phyloP scores from a whole-genome alignment of 495 filamentous ascomycete species.

The Neurospora sublineolata region DNA sequence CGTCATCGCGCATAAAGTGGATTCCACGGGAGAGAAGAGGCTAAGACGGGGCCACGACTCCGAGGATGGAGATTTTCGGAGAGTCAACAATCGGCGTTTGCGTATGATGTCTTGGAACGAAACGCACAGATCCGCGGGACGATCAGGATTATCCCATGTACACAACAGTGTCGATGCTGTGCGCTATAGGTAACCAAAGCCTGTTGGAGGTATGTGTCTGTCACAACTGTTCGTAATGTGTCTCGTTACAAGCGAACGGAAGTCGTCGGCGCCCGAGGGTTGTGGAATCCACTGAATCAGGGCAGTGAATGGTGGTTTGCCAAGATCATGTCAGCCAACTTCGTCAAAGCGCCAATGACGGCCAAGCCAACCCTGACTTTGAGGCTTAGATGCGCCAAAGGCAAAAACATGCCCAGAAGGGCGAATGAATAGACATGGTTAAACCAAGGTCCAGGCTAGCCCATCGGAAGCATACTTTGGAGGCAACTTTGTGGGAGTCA shows the following conservation, averaged over 20 bases:
- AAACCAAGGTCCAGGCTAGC: neutral
- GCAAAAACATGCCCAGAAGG: neutral
- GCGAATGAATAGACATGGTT: neutral
- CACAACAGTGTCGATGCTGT: neutral
- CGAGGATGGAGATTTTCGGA: neutral
- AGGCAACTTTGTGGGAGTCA: neutral
- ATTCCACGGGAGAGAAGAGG: neutral
- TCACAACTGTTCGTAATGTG: neutral
- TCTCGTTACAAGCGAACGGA: neutral
- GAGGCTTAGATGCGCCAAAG: neutral
- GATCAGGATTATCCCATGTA: neutral
- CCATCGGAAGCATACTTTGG: neutral
- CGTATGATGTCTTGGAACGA: neutral
- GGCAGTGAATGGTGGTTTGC: neutral
- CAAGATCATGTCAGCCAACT: neutral
- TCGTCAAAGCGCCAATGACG: neutral
- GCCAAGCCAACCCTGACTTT: neutral
- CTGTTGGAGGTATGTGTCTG: neutral
- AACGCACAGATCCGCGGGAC: neutral
- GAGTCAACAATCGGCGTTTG: neutral
- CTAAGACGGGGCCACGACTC: neutral
- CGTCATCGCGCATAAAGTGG: neutral
- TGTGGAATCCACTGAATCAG: neutral
- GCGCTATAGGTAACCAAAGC: neutral
- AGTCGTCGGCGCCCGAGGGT: neutral